Conservation (phyloP, 2,329 filamentous ascomycete species). For the Nigrospora osmanthi region DNA sequence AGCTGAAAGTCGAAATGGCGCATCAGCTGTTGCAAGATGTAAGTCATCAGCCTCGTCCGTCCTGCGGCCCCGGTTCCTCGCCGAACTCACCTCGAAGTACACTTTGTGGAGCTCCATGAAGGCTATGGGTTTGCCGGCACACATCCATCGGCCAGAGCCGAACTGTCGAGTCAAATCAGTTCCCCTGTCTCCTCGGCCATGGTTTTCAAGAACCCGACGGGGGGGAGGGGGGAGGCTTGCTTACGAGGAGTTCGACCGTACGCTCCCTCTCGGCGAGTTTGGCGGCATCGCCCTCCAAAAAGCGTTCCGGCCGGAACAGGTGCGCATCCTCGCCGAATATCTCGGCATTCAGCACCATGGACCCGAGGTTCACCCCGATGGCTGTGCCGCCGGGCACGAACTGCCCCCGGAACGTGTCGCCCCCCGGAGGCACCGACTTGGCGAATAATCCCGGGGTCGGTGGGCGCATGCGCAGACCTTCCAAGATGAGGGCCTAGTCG, state of each 20-base stretch:
- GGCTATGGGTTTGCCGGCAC: conserved; percentile 30
- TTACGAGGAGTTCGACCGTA: conserved; percentile 20
- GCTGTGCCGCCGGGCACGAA: conserved; percentile 27
- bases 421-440: conserved; percentile 16
- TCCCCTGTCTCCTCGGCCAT: too few species aligned
- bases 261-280: conserved; percentile 19
- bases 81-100: conserved; percentile 25
- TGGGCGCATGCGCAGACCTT: conserved; percentile 27
- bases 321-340: conserved; percentile 24
- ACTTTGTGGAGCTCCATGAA: conserved; percentile 31
- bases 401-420: conserved; percentile 17
- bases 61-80: background rate
- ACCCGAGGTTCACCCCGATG: conserved; percentile 23
- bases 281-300: conserved; percentile 23
- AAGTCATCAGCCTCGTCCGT: background rate
- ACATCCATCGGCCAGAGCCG: conserved; percentile 25
- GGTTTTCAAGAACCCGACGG: too few species aligned
- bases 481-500: conserved; percentile 25
- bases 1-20: conserved; percentile 15
- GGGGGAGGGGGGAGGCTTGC: too few species aligned
- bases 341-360: conserved; percentile 17
- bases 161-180: conserved; percentile 11
- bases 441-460: conserved; percentile 20
- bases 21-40: background rate
- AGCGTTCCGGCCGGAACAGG: conserved; percentile 32